Percentiles rank a stretch among this genome's conserved stretches.
Conservation (phyloP, 1,284 basidiomycete species). For the Trametes sp. region DNA sequence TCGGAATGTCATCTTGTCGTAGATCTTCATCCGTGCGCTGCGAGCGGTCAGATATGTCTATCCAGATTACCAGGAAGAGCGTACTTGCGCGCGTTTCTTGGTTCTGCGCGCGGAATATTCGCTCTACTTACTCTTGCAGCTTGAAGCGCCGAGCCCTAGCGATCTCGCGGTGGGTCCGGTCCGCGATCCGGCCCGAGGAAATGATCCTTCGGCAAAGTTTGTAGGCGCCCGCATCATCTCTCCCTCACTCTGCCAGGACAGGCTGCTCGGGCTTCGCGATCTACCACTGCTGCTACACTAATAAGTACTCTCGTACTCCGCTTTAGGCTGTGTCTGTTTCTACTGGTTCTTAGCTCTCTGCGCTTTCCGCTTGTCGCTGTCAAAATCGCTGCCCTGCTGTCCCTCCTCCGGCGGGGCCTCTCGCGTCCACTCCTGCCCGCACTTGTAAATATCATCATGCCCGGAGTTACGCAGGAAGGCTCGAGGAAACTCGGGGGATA, state of each 20-base stretch:
- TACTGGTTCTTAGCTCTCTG: not conserved
- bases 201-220: constrained; percentile 8
- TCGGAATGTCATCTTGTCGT: not conserved
- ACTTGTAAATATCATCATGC: constrained; percentile 34
- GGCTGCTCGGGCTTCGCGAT: not conserved
- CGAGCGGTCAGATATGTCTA: too few species aligned
- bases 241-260: not conserved
- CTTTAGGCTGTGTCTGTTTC: not conserved
- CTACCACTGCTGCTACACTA: not conserved
- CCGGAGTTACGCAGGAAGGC: constrained; percentile 30
- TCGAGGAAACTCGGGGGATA: constrained; percentile 74
- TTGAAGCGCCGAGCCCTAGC: too few species aligned
- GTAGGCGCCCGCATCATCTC: constrained; percentile 12
- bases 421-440: constrained; percentile 22
- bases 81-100: too few species aligned
- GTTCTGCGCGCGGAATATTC: too few species aligned
- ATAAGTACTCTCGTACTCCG: not conserved
- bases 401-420: constrained; percentile 22
- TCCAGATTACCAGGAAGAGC: too few species aligned
- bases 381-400: constrained; percentile 23
- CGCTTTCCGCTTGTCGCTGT: not conserved
- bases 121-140: too few species aligned
- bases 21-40: not conserved
- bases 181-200: constrained; percentile 12
- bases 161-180: too few species aligned